Conservation (phyloP, 2,329 filamentous ascomycete genomes). For the Salinomyces thailandicus region DNA sequence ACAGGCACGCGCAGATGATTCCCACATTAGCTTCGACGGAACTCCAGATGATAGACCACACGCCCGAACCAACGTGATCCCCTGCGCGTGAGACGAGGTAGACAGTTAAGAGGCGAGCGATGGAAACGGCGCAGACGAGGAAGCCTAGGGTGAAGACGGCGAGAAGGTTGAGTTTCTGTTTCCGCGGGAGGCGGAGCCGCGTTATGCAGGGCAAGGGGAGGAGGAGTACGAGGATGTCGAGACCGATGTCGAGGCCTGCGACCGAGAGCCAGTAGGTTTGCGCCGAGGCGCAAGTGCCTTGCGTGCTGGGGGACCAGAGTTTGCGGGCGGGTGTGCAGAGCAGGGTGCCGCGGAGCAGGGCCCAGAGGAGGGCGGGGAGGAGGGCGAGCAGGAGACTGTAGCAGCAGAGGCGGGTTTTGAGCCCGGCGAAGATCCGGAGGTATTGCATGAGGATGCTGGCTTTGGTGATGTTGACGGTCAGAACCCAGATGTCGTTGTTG, state of each 20-base stretch:
- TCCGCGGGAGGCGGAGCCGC: constrained; percentile 31
- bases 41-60: constrained; percentile 32
- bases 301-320: constrained; percentile 29
- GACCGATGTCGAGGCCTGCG: constrained; percentile 34
- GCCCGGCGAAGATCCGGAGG: constrained; percentile 35
- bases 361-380: constrained; percentile 19
- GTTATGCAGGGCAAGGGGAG: constrained; percentile 36
- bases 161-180: constrained; percentile 33
- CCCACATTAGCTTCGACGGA: constrained; percentile 34
- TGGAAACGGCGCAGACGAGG: constrained; percentile 23
- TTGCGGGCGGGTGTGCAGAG: constrained; percentile 32
- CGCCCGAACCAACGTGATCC: constrained; percentile 25
- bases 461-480: constrained; percentile 32
- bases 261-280: constrained; percentile 36
- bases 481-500: constrained; percentile 25
- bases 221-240: constrained; percentile 35
- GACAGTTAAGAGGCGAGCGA: constrained; percentile 17
- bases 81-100: constrained; percentile 12
- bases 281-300: constrained; percentile 29
- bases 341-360: constrained; percentile 30
- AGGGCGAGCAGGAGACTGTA: constrained; percentile 28
- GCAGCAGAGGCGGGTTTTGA: constrained; percentile 27
- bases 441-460: constrained; percentile 41
- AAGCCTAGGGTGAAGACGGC: constrained; percentile 36
- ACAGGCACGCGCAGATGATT: constrained; percentile 35